Percentiles rank a stretch among this genome's conserved stretches.
phyloP scores from a whole-genome alignment of 805 yeast species.

The Lipomyces spencermartinsiae region DNA sequence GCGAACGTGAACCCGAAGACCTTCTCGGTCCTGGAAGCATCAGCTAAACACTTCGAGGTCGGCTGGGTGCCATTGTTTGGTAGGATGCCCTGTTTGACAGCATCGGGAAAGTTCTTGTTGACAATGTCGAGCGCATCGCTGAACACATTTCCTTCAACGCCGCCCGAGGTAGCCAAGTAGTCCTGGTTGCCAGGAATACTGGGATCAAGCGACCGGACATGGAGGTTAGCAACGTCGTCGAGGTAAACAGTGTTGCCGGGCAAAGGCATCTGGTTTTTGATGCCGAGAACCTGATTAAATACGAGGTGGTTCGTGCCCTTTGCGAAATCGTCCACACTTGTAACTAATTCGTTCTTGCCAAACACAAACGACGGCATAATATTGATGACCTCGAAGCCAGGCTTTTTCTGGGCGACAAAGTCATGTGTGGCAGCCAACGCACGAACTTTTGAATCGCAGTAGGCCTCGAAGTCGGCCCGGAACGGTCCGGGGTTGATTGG shows the following conservation, averaged over 20 bases:
- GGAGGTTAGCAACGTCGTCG: constrained; percentile 1
- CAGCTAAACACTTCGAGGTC: background rate
- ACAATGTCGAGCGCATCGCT: constrained; percentile 1
- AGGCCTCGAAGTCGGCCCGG: background rate
- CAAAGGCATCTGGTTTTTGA: background rate
- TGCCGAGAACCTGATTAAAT: background rate
- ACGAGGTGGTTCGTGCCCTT: background rate
- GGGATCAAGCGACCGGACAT: constrained; percentile 2
- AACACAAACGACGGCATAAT: background rate
- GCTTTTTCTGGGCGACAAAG: background rate
- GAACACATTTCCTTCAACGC: background rate
- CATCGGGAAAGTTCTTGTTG: constrained; percentile 4
- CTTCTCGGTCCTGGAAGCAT: background rate
- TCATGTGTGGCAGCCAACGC: background rate
- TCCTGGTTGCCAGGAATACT: constrained; percentile 4
- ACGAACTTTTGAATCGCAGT: background rate
- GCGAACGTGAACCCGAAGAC: background rate
- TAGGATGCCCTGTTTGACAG: background rate
- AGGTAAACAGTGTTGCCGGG: constrained; percentile 6
- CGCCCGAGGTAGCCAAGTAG: constrained; percentile 3
- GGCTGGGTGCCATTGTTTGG: constrained; percentile 5
- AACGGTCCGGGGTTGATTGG: background rate
- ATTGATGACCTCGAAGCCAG: background rate
- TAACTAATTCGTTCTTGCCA: constrained; percentile 9
- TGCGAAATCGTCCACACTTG: background rate